phyloP scores from a whole-genome alignment of 2,329 filamentous ascomycete species.

The Ophiostoma fasciatum region DNA sequence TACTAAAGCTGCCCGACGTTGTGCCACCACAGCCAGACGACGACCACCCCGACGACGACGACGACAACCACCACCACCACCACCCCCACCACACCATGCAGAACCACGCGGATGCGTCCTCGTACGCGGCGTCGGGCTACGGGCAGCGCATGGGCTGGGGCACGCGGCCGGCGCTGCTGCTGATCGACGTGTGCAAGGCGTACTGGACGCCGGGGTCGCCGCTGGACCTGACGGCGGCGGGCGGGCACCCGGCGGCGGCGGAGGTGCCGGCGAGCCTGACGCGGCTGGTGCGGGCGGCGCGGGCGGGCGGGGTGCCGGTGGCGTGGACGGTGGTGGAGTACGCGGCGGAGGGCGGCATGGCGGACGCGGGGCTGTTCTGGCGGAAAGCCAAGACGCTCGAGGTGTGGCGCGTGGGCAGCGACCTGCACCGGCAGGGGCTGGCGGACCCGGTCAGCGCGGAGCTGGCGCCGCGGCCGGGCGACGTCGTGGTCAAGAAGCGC shows the following conservation, averaged over 20 bases:
- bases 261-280: constrained; percentile 23
- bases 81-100: neutral
- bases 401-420: constrained; percentile 22
- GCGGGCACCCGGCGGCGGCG: constrained; percentile 22
- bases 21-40: neutral
- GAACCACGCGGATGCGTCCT: constrained; percentile 7
- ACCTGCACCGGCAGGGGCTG: constrained; percentile 18
- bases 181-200: constrained; percentile 32
- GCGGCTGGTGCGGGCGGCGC: constrained; percentile 24
- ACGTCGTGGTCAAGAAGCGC: constrained; percentile 26
- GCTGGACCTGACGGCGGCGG: constrained; percentile 25
- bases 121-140: constrained; percentile 22
- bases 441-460: constrained; percentile 7
- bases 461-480: constrained; percentile 2
- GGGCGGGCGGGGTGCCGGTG: constrained; percentile 21
- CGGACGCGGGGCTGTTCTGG: constrained; percentile 26
- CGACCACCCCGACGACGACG: neutral
- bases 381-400: constrained; percentile 23
- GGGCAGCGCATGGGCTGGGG: constrained; percentile 31
- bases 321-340: constrained; percentile 29
- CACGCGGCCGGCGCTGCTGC: constrained; percentile 23
- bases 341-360: constrained; percentile 27
- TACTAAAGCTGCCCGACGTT: no score
- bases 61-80: no score
- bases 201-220: constrained; percentile 28